These are phyloP conservation scores for Penicillium coprophilum DNA, from an alignment of 495 filamentous ascomycete genomes.

Conservation along the genomic window DNA sequence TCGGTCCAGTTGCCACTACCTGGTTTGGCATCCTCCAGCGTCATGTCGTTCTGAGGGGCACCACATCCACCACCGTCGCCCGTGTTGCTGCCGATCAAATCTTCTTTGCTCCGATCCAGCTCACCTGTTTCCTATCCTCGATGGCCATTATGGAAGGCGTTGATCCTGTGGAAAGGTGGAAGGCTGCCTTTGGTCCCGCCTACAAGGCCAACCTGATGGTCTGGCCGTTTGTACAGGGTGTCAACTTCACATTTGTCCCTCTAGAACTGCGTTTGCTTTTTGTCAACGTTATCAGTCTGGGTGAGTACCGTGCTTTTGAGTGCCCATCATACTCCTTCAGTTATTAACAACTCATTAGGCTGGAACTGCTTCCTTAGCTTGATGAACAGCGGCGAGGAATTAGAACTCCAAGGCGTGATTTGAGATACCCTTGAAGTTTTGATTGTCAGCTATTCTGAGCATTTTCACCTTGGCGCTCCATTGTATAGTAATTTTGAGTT, in stretches of 20 bases:
- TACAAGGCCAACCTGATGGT: conserved; percentile 85
- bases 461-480: conserved; percentile 27
- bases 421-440: conserved; percentile 13
- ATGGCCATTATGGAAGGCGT: conserved; percentile 88
- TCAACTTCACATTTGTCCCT: conserved; percentile 90
- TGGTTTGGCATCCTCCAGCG: conserved; percentile 84
- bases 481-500: conserved; percentile 7
- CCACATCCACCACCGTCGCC: conserved; percentile 70
- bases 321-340: conserved; percentile 7
- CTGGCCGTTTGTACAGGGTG: conserved; percentile 87
- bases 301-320: conserved; percentile 44
- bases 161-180: conserved; percentile 67
- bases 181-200: conserved; percentile 62
- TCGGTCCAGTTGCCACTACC: conserved; percentile 84
- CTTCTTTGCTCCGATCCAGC: conserved; percentile 80
- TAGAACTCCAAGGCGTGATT: background rate
- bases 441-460: conserved; percentile 13
- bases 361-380: conserved; percentile 97
- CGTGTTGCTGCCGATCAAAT: conserved; percentile 82
- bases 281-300: conserved; percentile 79
- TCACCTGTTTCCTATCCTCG: conserved; percentile 76
- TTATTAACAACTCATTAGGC: conserved; percentile 50
- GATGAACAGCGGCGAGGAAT: conserved; percentile 62
- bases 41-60: conserved; percentile 61
- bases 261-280: conserved; percentile 82